Conservation (phyloP, 495 filamentous ascomycete genomes). For the Trypethelium eluteriae region DNA sequence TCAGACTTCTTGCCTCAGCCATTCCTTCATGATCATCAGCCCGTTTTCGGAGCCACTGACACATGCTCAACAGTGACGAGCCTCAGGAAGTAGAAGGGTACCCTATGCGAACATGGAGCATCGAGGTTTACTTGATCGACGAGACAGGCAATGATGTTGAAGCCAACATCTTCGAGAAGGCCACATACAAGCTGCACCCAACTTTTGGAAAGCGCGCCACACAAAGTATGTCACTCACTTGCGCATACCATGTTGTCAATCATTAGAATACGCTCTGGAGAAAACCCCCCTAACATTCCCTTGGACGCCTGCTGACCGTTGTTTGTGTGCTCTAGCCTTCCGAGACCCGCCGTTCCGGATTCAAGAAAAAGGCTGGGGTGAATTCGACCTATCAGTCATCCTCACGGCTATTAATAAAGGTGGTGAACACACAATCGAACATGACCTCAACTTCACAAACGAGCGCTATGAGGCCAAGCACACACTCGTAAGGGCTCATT, state of each 20-base stretch:
- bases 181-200: conserved; percentile 83
- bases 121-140: conserved; percentile 54
- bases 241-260: neutral
- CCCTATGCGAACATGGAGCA: conserved; percentile 71
- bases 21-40: neutral
- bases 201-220: conserved; percentile 71
- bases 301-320: conserved; percentile 11
- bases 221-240: conserved; percentile 58
- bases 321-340: conserved; percentile 27
- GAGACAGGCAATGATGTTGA: conserved; percentile 56
- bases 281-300: neutral
- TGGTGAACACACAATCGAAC: conserved; percentile 68
- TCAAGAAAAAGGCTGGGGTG: conserved; percentile 93
- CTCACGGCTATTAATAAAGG: conserved; percentile 74
- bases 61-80: conserved; percentile 46
- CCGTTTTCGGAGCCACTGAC: conserved; percentile 14
- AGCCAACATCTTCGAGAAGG: conserved; percentile 83
- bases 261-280: too few species aligned
- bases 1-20: conserved; percentile 3
- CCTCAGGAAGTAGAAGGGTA: conserved; percentile 74
- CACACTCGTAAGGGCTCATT: conserved; percentile 48
- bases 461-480: conserved; percentile 79
- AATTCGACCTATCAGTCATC: conserved; percentile 91
- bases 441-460: conserved; percentile 87
- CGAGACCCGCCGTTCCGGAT: conserved; percentile 81